Base-by-base conservation (phyloP, 495 filamentous ascomycete genomes). In the Hypomontagnella submonticulosa region DNA sequence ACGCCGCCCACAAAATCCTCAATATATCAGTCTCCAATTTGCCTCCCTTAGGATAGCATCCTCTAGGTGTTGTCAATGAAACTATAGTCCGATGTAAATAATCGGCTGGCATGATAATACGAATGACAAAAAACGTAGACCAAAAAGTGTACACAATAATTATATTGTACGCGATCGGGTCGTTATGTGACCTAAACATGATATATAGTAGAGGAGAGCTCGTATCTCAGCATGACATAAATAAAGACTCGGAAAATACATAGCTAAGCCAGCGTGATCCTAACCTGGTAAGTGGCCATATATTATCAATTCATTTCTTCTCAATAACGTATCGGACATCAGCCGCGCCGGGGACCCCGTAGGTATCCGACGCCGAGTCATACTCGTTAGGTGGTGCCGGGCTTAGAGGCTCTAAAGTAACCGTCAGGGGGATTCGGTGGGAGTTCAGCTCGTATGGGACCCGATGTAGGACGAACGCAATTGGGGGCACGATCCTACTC, bases 151-250 rank as follows among this genome's bases (percentile, higher is more conserved):
- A 19, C 16, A 15, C 38, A 43, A 32, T 30, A 18, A n/a, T 55
- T 34, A 12, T 53, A 32, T 55, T 55, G 18, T 42, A 42, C 38
- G 51, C 10, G 32, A 33, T 23, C n/a, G 5, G 1, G 37, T 55
- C 51, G 13, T 37, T 33, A 15, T 41, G 51, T 27, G 23, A 27
- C 23, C 9, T 38, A 38, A 3, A 8, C 10, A 38, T 38, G n/a
- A 33, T 54, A 62, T 62, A 23, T 54, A 61, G 40, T 44, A n/a
- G 48, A 61, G 48, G 20, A 43, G 37, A 19, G 27, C 52, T 19
- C 40, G 50, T 54, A 62, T 53, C 49, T 54, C 50, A 34, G 0
- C 33, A 16, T 23, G 11, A 38, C 33, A n/a, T 16, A 51, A 36
- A 12, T 30, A 53, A 40, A 40, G 18, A 40, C 49, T 37, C 18